These are phyloP conservation scores for Speleostelium caveatum DNA, from an alignment of 78 protist species.

Conservation along the genomic window DNA sequence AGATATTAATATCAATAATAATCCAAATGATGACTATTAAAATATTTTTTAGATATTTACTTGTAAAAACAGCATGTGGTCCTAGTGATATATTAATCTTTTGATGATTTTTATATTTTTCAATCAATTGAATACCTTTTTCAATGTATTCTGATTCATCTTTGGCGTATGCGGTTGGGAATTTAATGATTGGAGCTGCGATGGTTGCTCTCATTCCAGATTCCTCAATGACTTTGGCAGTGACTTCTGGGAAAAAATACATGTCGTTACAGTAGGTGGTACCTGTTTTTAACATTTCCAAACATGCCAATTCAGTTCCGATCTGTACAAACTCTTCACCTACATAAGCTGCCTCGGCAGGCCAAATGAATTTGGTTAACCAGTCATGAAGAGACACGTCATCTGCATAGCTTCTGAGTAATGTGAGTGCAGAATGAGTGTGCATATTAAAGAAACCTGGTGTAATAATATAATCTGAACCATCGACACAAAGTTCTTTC, in stretches of 20 bases:
- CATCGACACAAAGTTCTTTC: slow-evolving; percentile 9
- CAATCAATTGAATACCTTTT: slow-evolving; percentile 57
- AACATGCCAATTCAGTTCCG: slow-evolving; percentile 80
- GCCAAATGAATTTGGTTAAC: slow-evolving; percentile 81
- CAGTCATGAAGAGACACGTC: slow-evolving; percentile 70
- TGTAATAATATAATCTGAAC: slow-evolving; percentile 35
- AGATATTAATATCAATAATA: background rate
- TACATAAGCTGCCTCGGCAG: slow-evolving; percentile 76
- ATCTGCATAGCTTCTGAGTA: slow-evolving; percentile 80
- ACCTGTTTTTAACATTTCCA: slow-evolving; percentile 86
- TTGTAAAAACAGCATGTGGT: slow-evolving; percentile 75
- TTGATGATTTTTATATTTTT: slow-evolving; percentile 12
- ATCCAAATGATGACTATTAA: background rate
- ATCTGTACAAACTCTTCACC: slow-evolving; percentile 59
- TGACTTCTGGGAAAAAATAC: slow-evolving; percentile 80
- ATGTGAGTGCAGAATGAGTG: slow-evolving; percentile 77
- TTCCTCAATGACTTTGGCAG: slow-evolving; percentile 63
- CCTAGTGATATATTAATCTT: slow-evolving; percentile 47
- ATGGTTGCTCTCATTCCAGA: slow-evolving; percentile 70
- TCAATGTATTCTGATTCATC: slow-evolving; percentile 38
- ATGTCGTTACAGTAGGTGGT: slow-evolving; percentile 86
- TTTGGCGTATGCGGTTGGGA: slow-evolving; percentile 72
- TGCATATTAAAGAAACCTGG: slow-evolving; percentile 85
- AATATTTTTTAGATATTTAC: background rate
- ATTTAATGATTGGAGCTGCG: slow-evolving; percentile 70